phyloP scores from a whole-genome alignment of 331 rosid genomes.

The Saraca asoca region DNA sequence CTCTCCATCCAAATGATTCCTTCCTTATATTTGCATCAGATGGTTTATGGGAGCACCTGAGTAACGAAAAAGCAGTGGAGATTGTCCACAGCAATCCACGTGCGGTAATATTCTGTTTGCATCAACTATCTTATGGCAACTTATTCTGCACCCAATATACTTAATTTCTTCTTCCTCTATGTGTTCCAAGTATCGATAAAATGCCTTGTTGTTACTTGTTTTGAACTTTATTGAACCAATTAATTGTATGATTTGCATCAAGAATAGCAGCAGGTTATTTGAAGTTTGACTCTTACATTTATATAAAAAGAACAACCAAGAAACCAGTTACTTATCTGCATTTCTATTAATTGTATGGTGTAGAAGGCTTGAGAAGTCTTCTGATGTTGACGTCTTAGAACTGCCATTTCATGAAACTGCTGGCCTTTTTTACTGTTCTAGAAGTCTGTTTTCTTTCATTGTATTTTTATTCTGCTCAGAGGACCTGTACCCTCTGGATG shows the following conservation, averaged over 20 bases:
- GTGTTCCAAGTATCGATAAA: constrained; percentile 2
- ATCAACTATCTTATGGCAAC: not conserved
- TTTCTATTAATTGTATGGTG: not conserved
- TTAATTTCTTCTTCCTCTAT: constrained; percentile 17
- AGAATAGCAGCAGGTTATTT: constrained; percentile 12
- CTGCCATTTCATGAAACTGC: not conserved
- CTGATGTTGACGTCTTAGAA: not conserved
- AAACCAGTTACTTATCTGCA: not conserved
- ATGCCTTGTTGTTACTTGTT: constrained; percentile 12
- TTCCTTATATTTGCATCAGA: constrained; percentile 97
- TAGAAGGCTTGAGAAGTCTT: not conserved
- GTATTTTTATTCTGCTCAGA: not conserved
- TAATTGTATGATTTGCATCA: not conserved
- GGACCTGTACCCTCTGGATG: not conserved
- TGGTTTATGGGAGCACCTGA: constrained; percentile 97
- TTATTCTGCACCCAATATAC: not conserved
- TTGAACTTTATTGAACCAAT: not conserved
- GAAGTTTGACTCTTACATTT: not conserved
- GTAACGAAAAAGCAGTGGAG: constrained; percentile 86
- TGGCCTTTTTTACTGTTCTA: not conserved
- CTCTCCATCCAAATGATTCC: constrained; percentile 85
- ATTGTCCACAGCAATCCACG: constrained; percentile 85
- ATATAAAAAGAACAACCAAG: not conserved
- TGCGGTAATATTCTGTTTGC: constrained; percentile 49
- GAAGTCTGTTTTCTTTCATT: not conserved